Conservation (phyloP, 306 rosid species). For the Ziziphus jujuba region DNA sequence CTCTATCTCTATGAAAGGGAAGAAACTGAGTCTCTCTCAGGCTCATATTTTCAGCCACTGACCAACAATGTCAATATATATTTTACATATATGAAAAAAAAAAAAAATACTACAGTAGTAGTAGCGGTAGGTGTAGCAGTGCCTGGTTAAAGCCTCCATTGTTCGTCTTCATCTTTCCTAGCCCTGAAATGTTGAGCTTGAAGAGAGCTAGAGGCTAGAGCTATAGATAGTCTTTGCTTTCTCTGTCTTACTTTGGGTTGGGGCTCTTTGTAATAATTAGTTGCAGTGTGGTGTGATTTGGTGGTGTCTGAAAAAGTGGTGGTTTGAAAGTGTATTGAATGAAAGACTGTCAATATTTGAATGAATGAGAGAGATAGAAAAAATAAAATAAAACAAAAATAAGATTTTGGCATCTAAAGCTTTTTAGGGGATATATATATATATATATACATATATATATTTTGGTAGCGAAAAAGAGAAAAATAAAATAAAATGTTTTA, state of each 20-base stretch:
- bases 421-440: too few species aligned
- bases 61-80: conserved; percentile 33
- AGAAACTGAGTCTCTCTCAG: conserved; percentile 40
- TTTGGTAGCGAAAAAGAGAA: too few species aligned
- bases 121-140: not conserved
- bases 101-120: conserved; percentile 23
- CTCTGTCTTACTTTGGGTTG: conserved; percentile 5
- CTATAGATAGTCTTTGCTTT: conserved; percentile 14
- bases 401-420: conserved; percentile 37
- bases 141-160: conserved; percentile 34
- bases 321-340: conserved; percentile 67
- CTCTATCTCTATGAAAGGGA: conserved; percentile 21
- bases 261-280: conserved; percentile 50
- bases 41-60: conserved; percentile 32
- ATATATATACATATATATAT: too few species aligned
- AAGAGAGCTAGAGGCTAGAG: conserved; percentile 5
- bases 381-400: not conserved
- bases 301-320: conserved; percentile 79
- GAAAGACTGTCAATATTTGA: conserved; percentile 57
- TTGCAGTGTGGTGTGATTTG: conserved; percentile 58
- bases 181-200: conserved; percentile 34
- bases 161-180: conserved; percentile 33
- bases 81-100: conserved; percentile 26
- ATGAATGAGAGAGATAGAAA: conserved; percentile 24
- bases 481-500: conserved; percentile 18